Conservation (phyloP, 192 early-diverging fungal species). For the Jimgerdemannia lactiflua region DNA sequence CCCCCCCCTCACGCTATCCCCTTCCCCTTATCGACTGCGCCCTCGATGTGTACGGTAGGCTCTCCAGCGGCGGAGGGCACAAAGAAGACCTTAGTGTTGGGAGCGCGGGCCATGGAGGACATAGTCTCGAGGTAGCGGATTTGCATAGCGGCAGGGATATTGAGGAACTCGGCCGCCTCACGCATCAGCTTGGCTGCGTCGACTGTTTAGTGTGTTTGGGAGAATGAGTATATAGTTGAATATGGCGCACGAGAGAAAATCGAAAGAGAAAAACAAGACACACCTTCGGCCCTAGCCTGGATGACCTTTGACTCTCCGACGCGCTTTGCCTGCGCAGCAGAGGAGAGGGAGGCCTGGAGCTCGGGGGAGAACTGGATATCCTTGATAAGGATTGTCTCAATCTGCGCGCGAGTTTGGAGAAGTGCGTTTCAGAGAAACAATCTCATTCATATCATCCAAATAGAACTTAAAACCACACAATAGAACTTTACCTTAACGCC, state of each 20-base stretch:
- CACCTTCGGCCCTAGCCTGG: slow-evolving; percentile 51
- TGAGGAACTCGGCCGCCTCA: slow-evolving; percentile 84
- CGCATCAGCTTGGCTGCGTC: slow-evolving; percentile 85
- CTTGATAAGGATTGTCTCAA: slow-evolving; percentile 56
- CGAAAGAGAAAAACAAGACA: slow-evolving; percentile 36
- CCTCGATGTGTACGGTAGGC: too few species aligned
- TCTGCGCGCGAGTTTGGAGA: slow-evolving; percentile 16
- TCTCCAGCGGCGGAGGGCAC: slow-evolving; percentile 47
- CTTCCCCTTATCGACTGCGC: too few species aligned
- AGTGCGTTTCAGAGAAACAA: slow-evolving; percentile 37
- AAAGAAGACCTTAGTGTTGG: slow-evolving; percentile 73
- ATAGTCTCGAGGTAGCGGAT: slow-evolving; percentile 90
- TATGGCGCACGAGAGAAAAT: neutral
- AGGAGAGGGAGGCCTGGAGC: slow-evolving; percentile 77
- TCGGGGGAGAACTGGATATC: slow-evolving; percentile 63
- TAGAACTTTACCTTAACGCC: slow-evolving; percentile 66
- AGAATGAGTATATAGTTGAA: too few species aligned
- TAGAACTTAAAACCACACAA: neutral
- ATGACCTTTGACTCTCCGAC: slow-evolving; percentile 85
- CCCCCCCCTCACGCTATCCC: too few species aligned
- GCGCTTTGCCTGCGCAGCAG: slow-evolving; percentile 88
- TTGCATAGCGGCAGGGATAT: slow-evolving; percentile 63
- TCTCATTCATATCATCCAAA: neutral
- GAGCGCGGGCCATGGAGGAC: slow-evolving; percentile 66
- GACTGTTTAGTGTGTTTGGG: slow-evolving; percentile 28